These are phyloP conservation scores for Biscogniauxia marginata DNA, from an alignment of 2,329 filamentous ascomycete genomes.

Conservation along the genomic window DNA sequence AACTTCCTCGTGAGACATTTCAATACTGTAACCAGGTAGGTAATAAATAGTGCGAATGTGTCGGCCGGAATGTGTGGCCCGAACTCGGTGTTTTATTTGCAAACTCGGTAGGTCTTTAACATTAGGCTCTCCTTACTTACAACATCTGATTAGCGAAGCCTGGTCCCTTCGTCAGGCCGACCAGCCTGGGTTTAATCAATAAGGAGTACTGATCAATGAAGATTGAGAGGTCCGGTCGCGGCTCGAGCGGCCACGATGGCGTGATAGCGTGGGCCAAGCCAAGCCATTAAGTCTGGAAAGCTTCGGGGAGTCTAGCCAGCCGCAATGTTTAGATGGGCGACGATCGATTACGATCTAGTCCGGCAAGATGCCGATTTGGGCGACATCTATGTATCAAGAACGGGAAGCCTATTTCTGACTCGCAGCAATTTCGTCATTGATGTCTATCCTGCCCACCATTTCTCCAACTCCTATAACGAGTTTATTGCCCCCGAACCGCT, in stretches of 20 bases:
- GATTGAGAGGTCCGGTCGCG: conserved; percentile 16
- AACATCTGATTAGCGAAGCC: neutral
- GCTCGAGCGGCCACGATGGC: conserved; percentile 21
- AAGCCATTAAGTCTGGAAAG: conserved; percentile 1
- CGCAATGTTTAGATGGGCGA: conserved; percentile 2
- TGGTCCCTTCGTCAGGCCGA: neutral
- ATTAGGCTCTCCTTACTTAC: neutral
- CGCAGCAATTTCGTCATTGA: neutral
- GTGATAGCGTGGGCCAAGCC: no score
- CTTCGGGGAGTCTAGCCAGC: neutral
- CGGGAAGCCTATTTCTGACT: neutral
- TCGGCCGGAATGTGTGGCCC: neutral
- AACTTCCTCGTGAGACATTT: no score
- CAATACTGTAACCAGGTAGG: neutral
- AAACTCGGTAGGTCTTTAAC: neutral
- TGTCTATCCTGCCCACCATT: neutral
- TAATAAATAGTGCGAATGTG: neutral
- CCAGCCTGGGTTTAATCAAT: neutral
- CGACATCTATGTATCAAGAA: neutral
- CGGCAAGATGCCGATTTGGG: conserved; percentile 6
- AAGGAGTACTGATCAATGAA: conserved; percentile 3
- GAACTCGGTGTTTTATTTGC: neutral
- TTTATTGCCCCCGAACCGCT: neutral
- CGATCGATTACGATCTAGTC: conserved; percentile 13
- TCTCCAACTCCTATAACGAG: neutral